Base-by-base conservation (phyloP, 148 eudicot species). In the Mesembryanthemum crystallinum region DNA sequence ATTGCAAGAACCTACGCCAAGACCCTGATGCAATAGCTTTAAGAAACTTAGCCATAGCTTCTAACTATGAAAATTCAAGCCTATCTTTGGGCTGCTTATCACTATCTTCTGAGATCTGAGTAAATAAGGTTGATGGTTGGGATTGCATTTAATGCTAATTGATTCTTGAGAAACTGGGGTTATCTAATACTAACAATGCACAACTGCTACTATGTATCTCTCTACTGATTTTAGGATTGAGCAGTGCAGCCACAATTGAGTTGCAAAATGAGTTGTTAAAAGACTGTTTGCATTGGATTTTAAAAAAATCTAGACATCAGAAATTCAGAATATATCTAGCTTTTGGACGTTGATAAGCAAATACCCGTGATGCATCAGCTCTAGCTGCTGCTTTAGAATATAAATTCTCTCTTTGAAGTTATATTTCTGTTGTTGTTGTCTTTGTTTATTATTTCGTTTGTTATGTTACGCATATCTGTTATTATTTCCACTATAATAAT, bases 181-280 rank as follows among this genome's bases (percentile, higher is more conserved):
- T 17, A n/a, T 13, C n/a, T 52, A 13, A 20, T 73, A 51, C 43
- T 28, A 47, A 28, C 9, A 29, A 62, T 28, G 27, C 43, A 5
- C n/a, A 35, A 6, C 4, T 2, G 6, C 39, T 35, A n/a, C n/a
- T n/a, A n/a, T n/a, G 39, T 35, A 3, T 35, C 39, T 35, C 39
- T 35, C 37, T 33, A 57, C 1, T 57, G 18, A 72, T 64, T 64
- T 7, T 64, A 29, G 45, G 18, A 74, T 23, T 21, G 4, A 47
- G 58, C 14, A 62, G 27, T 74, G n/a, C 30, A 63, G 58, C 67
- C 45, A 23, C 67, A 61, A 63, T 14, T 45, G 63, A 33, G 9
- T 74, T 55, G 33, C 39, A 64, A 27, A 14, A 7, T 13, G 23
- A n/a, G 61, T 29, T 45, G 42, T 21, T 29, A 33, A 28, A 47